Base-by-base conservation (phyloP, 208 protist species). In the Balamuthia mandrillaris region DNA sequence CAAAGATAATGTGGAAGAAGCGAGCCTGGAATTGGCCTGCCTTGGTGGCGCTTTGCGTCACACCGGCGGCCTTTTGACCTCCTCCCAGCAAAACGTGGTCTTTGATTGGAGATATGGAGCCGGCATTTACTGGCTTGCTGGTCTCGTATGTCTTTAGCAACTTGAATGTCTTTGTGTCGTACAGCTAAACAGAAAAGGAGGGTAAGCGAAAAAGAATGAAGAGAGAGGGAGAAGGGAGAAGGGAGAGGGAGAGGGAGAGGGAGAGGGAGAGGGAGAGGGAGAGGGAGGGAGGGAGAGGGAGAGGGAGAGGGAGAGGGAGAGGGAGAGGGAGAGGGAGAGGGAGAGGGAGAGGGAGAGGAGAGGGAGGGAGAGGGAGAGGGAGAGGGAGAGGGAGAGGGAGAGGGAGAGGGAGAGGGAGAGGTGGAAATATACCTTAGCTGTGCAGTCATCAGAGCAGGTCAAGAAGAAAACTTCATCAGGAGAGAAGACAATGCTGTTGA, bases 121-220 rank as follows among this genome's bases (percentile, higher is more conserved):
- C 96, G 41, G 97, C 94, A 91, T 99, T 99, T 77, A 99, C 94
- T 18, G 96, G 96, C 35, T 95, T 93, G 72, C 96, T 96, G 66
- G 95, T 97, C 81, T 97, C 92, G 94, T 98, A 99, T 16, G 93
- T 96, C 89, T 98, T 96, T 21, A 99, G 91, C 29, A 93, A 82
- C 86, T 93, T 88, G 58, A 98, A 86, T 54, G 97, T 96, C 63
- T 95, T 91, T 39, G 93, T 94, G 88, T 99, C 97, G 81, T 98
- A 92, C 41, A 99, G 91, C 85, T 90, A 78, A 21, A 31, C 24
- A 56, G 24, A 33, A 54, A 85, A 12, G 47, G n/a, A 42, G 16
- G n/a, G n/a, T n/a, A n/a, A n/a, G n/a, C n/a, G n/a, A n/a, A n/a
- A 14, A 49, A 65, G 24, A 49, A 6, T 27, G 31, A 35, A 47